Evolutionary conservation across 371 early-diverging fungal species (phyloP), one percentile per base, ranked within the genome.

Genomic region (Mucor circinelloides): DNA sequence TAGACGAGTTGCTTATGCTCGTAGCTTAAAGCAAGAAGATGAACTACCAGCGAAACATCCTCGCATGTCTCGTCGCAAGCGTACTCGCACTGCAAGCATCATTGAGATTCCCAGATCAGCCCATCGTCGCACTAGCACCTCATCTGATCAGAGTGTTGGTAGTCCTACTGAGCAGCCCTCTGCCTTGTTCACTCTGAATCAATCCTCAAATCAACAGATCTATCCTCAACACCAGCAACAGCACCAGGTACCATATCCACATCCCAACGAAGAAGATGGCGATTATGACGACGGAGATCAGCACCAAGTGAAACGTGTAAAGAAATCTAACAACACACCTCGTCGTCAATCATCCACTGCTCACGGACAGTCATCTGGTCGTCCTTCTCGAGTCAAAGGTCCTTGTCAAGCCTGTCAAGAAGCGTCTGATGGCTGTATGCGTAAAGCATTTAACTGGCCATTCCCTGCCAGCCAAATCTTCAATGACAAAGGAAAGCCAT

Each of bases 371-470:
- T 48, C 73, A 27, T 72, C 75, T 2, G 78, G 78, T n/a, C 70
- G 81, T 12, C 78, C 81, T 27, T 70, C 74, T 36, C 76, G 81
- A 59, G 70, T 73, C 19, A 80, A 80, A 31, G 83, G 81, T 0
- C 83, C 83, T 19, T 83, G 83, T 57, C 79, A 78, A 71, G 83
- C 83, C 10, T 83, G 83, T 55, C 77, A 73, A 50, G 79, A 80
- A 57, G 67, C 74, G 19, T 77, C 80, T 9, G 83, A 83, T 62
- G 79, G 78, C 10, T 83, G 83, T 63, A 83, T 83, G 79, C 76
- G 83, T n/a, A 83, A 83, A 44, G 83, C 80, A 17, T 83, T 79
- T 55, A 65, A 80, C 66, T 83, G 83, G 83, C 83, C 83, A n/a
- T 80, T 83, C 58, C 68, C 78, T 56, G 71, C 74, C 10, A 72